phyloP scores from a whole-genome alignment of 2,329 filamentous ascomycete species.

The Teratosphaeria viscida region DNA sequence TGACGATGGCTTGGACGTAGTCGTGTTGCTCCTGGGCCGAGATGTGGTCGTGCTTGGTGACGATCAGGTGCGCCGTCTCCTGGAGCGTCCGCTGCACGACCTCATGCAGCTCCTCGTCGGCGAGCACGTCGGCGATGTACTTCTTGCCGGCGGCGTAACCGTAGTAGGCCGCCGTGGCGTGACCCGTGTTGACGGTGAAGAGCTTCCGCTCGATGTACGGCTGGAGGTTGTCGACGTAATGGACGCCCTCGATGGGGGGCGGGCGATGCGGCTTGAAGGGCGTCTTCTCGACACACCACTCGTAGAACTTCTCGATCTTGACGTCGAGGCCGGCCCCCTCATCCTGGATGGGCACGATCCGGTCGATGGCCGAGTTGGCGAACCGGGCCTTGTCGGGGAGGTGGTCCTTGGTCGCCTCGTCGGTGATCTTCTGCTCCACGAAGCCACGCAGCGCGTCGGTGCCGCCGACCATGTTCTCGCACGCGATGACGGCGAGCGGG shows the following conservation, averaged over 20 bases:
- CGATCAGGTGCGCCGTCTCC: conserved; percentile 80
- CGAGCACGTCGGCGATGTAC: conserved; percentile 81
- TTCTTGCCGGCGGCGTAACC: conserved; percentile 77
- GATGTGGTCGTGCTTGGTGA: conserved; percentile 71
- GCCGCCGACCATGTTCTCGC: conserved; percentile 94
- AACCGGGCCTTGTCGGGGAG: conserved; percentile 71
- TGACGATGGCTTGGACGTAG: conserved; percentile 88
- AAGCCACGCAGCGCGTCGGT: conserved; percentile 76
- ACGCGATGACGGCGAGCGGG: conserved; percentile 86
- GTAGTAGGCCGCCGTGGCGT: conserved; percentile 93
- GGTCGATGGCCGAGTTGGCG: conserved; percentile 96
- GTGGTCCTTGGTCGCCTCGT: conserved; percentile 50
- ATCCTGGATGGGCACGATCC: conserved; percentile 89
- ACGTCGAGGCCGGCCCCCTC: conserved; percentile 73
- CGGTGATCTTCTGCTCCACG: conserved; percentile 61
- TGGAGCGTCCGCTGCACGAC: conserved; percentile 70
- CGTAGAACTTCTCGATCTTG: conserved; percentile 95
- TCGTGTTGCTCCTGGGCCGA: conserved; percentile 61
- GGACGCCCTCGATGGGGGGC: conserved; percentile 74
- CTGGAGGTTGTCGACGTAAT: conserved; percentile 83
- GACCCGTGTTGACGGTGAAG: conserved; percentile 97
- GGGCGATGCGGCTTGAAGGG: conserved; percentile 64
- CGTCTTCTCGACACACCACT: conserved; percentile 89
- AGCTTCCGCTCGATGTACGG: conserved; percentile 99
- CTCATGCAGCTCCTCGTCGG: conserved; percentile 66